Base-by-base conservation (phyloP, 1,284 basidiomycete genomes). In the Fomitiporia mediterranea region DNA sequence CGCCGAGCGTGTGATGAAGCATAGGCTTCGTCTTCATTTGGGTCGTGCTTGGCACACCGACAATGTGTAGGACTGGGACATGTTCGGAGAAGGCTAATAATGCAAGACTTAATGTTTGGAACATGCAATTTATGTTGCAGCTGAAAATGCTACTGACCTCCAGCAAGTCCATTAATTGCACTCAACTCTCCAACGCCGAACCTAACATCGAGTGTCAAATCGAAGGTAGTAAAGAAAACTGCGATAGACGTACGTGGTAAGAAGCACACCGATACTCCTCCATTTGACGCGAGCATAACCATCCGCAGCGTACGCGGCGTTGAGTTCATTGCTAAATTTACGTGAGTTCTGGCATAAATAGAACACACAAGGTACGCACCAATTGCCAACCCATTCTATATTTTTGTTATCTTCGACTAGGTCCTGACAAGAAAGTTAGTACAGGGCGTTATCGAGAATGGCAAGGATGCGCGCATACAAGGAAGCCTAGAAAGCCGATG, bases 101-200 rank as follows among this genome's bases (percentile, higher is more conserved):
- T 37, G 21, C 2, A 30, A 6, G 9, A 15, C 17, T 40, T 35
- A 43, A 46, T 48, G n/a, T 6, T 43, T 9, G 6, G 19, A 2
- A 38, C 13, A 34, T 9, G 46, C n/a, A 37, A 35, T 34, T 51
- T n/a, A 39, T 34, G 30, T 21, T 39, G n/a, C n/a, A 34, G 21
- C 3, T 30, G 55, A 8, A 7, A 40, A 7, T 27, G 44, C 27
- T 15, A 55, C 68, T 55, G 46, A 82, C 84, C 81, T 65, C 86
- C 85, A 21, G 87, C 89, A 58, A 92, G 80, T 25, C 86, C 89
- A 64, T 91, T 91, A 51, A 89, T 83, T 3, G 91, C 91, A 44
- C 85, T 89, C 34, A 93, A 74, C 71, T 93, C 94, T 47, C 92
- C 94, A 9, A 97, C 94, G 59, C 94, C 94, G 63, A 94, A 95